Percentiles rank a stretch among this genome's conserved stretches.
Conservation (phyloP, 192 early-diverging fungal genomes). For the Podila minutissima region DNA sequence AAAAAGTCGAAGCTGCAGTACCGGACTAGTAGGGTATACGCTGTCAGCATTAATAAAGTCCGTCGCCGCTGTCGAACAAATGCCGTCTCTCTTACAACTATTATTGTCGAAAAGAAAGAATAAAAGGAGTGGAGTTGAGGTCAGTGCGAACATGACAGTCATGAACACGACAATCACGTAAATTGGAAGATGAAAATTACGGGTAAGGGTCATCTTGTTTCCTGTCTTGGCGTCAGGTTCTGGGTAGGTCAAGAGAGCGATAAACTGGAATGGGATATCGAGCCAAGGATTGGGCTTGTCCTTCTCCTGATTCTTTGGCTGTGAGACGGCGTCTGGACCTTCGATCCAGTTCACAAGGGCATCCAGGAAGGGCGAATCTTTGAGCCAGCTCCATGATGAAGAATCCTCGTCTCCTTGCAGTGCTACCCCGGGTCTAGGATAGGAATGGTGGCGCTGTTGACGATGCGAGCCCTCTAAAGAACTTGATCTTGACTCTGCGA, state of each 20-base stretch:
- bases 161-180: background rate
- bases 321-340: conserved; percentile 23
- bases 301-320: conserved; percentile 27
- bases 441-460: background rate
- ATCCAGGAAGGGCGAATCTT: conserved; percentile 35
- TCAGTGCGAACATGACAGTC: background rate
- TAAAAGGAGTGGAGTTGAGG: background rate
- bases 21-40: conserved; percentile 56
- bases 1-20: conserved; percentile 64
- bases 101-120: background rate
- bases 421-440: conserved; percentile 3
- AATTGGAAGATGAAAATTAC: conserved; percentile 7
- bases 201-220: conserved; percentile 49
- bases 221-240: conserved; percentile 56
- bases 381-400: conserved; percentile 28
- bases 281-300: conserved; percentile 50
- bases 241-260: conserved; percentile 59
- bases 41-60: conserved; percentile 55
- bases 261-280: conserved; percentile 63
- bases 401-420: background rate
- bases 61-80: conserved; percentile 60
- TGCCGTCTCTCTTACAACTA: conserved; percentile 60
- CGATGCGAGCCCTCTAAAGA: background rate
- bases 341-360: conserved; percentile 53
- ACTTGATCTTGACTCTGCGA: background rate